These are phyloP conservation scores for Trichoderma reesei DNA, from an alignment of 495 filamentous ascomycete species.

Conservation along the genomic window DNA sequence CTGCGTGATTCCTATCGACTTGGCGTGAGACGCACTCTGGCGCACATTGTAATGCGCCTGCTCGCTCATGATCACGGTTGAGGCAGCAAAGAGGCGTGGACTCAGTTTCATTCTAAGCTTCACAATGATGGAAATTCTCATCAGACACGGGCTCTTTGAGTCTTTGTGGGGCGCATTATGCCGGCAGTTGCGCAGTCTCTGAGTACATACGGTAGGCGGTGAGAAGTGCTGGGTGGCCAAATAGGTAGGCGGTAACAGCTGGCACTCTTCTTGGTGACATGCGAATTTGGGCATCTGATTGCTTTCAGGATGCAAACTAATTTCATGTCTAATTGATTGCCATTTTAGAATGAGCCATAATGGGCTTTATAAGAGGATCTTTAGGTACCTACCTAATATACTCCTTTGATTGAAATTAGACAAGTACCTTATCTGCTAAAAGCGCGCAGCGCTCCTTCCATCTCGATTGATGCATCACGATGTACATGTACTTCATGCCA, in stretches of 20 bases:
- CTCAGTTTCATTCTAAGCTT: neutral
- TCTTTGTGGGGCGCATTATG: neutral
- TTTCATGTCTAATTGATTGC: too few species aligned
- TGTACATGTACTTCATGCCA: too few species aligned
- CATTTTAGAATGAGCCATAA: too few species aligned
- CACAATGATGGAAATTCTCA: neutral
- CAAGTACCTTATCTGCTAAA: too few species aligned
- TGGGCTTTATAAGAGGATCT: too few species aligned
- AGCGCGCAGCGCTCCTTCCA: too few species aligned
- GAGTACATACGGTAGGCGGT: neutral
- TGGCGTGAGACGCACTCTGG: constrained; percentile 18
- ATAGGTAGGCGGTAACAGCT: neutral
- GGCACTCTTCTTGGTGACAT: too few species aligned
- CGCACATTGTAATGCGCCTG: constrained; percentile 4
- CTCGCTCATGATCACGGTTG: neutral
- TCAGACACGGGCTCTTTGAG: neutral
- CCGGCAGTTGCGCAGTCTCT: neutral
- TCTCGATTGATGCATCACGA: too few species aligned
- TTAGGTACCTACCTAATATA: too few species aligned
- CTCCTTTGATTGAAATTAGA: too few species aligned
- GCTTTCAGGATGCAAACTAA: neutral
- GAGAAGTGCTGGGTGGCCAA: neutral
- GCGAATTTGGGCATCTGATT: too few species aligned
- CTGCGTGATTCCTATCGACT: constrained; percentile 28
- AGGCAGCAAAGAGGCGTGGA: neutral